phyloP scores from a whole-genome alignment of 148 eudicot genomes.

The Rhododendron henanense region DNA sequence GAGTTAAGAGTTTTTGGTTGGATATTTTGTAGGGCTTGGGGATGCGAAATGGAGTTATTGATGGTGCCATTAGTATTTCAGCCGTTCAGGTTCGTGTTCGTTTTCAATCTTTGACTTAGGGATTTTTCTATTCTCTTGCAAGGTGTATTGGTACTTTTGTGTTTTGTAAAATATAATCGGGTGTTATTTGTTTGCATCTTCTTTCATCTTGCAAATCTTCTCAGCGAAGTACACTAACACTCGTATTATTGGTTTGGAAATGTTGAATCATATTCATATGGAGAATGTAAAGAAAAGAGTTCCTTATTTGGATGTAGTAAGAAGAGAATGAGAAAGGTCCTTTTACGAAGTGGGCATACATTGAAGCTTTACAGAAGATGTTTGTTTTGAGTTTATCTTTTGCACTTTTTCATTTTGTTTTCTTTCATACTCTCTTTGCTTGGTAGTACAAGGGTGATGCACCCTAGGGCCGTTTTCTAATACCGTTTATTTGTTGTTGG shows the following conservation, averaged over 20 bases:
- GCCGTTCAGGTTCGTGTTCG: constrained; percentile 79
- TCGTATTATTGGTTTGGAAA: neutral
- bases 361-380: neutral
- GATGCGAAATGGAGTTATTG: constrained; percentile 77
- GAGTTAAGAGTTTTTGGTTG: neutral
- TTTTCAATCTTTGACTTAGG: neutral
- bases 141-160: neutral
- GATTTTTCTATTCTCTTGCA: neutral
- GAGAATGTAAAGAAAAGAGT: neutral
- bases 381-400: neutral
- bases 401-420: neutral
- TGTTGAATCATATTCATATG: neutral
- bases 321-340: neutral
- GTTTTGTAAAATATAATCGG: neutral
- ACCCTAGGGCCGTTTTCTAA: neutral
- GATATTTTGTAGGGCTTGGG: constrained; percentile 66
- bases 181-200: neutral
- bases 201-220: constrained; percentile 1
- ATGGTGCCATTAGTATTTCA: constrained; percentile 96
- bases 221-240: neutral
- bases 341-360: neutral
- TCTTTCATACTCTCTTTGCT: neutral
- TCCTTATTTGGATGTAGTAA: neutral
- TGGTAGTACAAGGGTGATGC: neutral
- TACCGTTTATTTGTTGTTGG: neutral